Percentiles rank a stretch among this genome's conserved stretches.
phyloP scores from a whole-genome alignment of 2,329 filamentous ascomycete species.

The Graphilbum ipis-grandicollis region DNA sequence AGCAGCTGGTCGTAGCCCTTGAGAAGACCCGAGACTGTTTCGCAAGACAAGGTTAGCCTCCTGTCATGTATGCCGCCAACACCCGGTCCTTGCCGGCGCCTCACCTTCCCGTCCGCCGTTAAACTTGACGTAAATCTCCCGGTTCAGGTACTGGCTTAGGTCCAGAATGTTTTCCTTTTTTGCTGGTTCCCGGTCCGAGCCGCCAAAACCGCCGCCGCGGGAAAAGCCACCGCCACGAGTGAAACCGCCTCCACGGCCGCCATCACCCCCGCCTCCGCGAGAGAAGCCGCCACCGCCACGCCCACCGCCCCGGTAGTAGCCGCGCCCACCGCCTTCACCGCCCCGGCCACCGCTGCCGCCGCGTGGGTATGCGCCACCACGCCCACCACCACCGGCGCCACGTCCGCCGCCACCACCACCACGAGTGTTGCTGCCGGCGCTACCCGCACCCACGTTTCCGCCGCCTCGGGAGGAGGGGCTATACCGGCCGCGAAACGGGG shows the following conservation, averaged over 20 bases:
- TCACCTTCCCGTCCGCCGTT: slow-evolving; percentile 81
- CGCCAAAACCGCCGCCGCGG: slow-evolving; percentile 1
- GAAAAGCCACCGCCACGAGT: slow-evolving; percentile 3
- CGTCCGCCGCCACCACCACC: slow-evolving; percentile 1
- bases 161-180: slow-evolving; percentile 99
- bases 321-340: slow-evolving; percentile 24
- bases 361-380: slow-evolving; percentile 1
- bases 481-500: slow-evolving; percentile 9
- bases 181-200: slow-evolving; percentile 39
- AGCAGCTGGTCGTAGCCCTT: slow-evolving; percentile 96
- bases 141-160: slow-evolving; percentile 90
- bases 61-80: no score
- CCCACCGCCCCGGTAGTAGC: slow-evolving; percentile 15
- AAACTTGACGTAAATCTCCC: slow-evolving; percentile 89
- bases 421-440: slow-evolving; percentile 1
- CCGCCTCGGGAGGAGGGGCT: slow-evolving; percentile 8
- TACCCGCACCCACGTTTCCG: slow-evolving; percentile 2
- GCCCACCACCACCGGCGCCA: slow-evolving; percentile 1
- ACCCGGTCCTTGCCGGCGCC: no score
- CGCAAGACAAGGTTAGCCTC: not conserved
- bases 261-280: slow-evolving; percentile 8
- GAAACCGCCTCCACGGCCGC: slow-evolving; percentile 2
- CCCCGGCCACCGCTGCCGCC: slow-evolving; percentile 27
- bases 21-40: slow-evolving; percentile 62
- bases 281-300: slow-evolving; percentile 18